Evolutionary conservation across 106 monocot genomes (phyloP).

Genomic region (Dendrobium huoshanense): DNA sequence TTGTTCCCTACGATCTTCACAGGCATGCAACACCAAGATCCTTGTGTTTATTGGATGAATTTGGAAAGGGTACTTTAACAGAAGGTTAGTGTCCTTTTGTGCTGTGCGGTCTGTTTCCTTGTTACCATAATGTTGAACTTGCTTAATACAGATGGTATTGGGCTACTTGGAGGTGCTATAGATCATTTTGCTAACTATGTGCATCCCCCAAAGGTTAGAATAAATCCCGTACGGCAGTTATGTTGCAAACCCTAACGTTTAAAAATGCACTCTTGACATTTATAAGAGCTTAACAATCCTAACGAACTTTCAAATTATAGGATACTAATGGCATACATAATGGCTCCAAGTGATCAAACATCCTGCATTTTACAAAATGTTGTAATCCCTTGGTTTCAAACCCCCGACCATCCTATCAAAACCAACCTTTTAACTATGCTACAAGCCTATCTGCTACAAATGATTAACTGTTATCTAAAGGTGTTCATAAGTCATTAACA

Average conservation of each 20-base stretch:
- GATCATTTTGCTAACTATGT: slow-evolving; percentile 73
- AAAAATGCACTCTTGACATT: no score
- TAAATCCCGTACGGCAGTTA: background rate
- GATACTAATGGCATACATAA: background rate
- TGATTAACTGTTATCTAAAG: no score
- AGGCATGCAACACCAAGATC: slow-evolving; percentile 91
- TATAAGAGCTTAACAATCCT: no score
- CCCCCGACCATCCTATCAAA: no score
- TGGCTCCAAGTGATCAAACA: background rate
- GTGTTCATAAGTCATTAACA: no score
- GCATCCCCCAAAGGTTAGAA: slow-evolving; percentile 70
- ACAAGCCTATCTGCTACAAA: no score
- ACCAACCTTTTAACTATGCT: no score
- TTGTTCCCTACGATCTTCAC: slow-evolving; percentile 1
- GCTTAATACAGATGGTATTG: slow-evolving; percentile 72
- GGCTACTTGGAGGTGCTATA: slow-evolving; percentile 85
- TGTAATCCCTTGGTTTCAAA: background rate
- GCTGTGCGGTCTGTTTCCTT: background rate
- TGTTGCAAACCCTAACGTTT: no score
- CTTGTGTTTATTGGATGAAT: slow-evolving; percentile 95
- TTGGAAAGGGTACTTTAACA: slow-evolving; percentile 97
- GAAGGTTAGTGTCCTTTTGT: slow-evolving; percentile 45
- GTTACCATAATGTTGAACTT: background rate
- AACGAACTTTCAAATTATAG: background rate
- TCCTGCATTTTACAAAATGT: background rate